Evolutionary conservation across 768 basidiomycete species (phyloP).

Genomic region (Lentinus brumalis): DNA sequence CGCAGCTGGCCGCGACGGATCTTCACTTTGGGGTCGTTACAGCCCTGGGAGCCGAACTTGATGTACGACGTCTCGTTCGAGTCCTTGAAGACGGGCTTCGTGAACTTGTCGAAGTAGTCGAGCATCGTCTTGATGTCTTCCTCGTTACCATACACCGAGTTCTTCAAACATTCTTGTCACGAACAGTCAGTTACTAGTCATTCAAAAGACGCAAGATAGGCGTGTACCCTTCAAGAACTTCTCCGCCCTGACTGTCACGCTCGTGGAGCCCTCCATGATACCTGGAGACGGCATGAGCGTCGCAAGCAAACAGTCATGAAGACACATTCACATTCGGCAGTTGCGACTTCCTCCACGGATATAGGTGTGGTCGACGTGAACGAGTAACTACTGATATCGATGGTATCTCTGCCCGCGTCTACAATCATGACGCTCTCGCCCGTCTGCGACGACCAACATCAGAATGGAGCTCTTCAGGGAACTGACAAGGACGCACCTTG

Average conservation of each 20-base stretch:
- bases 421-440: slow-evolving; percentile 45
- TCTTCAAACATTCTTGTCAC: slow-evolving; percentile 12
- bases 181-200: neutral
- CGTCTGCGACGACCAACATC: slow-evolving; percentile 2
- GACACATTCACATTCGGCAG: slow-evolving; percentile 35
- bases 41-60: slow-evolving; percentile 44
- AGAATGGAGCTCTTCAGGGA: neutral
- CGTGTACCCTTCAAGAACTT: slow-evolving; percentile 32
- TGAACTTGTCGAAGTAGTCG: slow-evolving; percentile 42
- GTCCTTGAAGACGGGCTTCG: slow-evolving; percentile 48
- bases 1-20: slow-evolving; percentile 43
- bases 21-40: slow-evolving; percentile 41
- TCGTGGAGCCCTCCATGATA: slow-evolving; percentile 43
- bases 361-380: slow-evolving; percentile 10
- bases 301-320: too few relatives aligned
- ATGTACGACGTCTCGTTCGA: slow-evolving; percentile 41
- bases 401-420: slow-evolving; percentile 52
- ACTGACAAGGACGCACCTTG: slow-evolving; percentile 28
- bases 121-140: slow-evolving; percentile 41
- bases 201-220: neutral
- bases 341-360: slow-evolving; percentile 39
- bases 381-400: slow-evolving; percentile 44
- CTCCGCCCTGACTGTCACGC: slow-evolving; percentile 40
- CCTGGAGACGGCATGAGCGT: too few relatives aligned
- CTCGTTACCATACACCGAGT: slow-evolving; percentile 34